Base-by-base conservation (phyloP, 192 early-diverging fungal genomes). In the Podila epicladia region DNA sequence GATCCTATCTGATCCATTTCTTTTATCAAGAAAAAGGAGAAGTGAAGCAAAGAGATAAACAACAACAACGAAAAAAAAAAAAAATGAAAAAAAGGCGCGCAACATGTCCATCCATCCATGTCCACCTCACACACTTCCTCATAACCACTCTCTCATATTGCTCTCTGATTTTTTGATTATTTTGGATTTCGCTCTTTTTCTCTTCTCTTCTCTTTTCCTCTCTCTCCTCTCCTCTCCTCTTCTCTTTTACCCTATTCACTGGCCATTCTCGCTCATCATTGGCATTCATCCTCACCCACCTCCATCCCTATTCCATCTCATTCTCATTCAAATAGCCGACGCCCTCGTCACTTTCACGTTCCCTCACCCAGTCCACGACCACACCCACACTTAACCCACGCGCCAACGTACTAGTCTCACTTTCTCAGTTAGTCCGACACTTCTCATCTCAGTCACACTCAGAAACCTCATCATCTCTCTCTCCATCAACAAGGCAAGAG, bases 271-370 rank as follows among this genome's bases (percentile, higher is more conserved):
- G 50, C 45, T 48, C 26, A 35, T 38, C 33, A 35, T 58, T 35
- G 33, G 49, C 50, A 49, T 28, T 8, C 38, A 69, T 41, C 17
- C 37, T 35, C 60, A 63, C 48, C 67, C 50, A 62, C 62, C 15
- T 49, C 38, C 73, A 55, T 37, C 53, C 33, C n/a, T 63, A 31
- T 12, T n/a, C 62, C 33, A 45, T 17, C 59, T 37, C 20, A 31
- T 38, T 22, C 57, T 37, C 64, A 55, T 55, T 66, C 60, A 62
- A 38, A 19, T 29, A n/a, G 20, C 33, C 17, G 45, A 19, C 49
- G 22, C 19, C 38, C 19, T 51, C 53, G 9, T 26, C 20, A 3
- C 53, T 9, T 24, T 55, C 53, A 55, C 24, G n/a, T 6, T 55
- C 53, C n/a, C 41, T 45, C 41, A 45, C 33, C 41, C 41, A 45